These are phyloP conservation scores for Thalassiosira livingstoniorum DNA, from an alignment of 352 stramenopile species.

Conservation along the genomic window DNA sequence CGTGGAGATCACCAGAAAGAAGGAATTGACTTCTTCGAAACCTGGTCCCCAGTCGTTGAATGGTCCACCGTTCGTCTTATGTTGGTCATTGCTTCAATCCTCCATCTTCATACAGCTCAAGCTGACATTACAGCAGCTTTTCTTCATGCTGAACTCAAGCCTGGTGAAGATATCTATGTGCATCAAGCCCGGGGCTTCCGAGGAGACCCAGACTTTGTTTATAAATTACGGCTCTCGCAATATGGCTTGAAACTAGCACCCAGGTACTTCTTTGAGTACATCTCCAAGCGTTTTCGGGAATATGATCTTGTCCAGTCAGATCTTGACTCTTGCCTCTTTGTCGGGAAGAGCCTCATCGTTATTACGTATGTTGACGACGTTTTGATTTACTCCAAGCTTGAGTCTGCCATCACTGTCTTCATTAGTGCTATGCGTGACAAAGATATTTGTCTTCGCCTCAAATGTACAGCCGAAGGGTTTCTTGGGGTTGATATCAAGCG, in stretches of 20 bases:
- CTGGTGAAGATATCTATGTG: conserved; percentile 37
- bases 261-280: conserved; percentile 14
- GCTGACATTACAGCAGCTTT: conserved; percentile 41
- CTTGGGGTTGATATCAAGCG: conserved; percentile 61
- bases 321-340: conserved; percentile 60
- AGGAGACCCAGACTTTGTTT: conserved; percentile 14
- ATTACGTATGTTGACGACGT: conserved; percentile 64
- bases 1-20: too few species aligned
- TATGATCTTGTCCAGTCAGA: conserved; percentile 13
- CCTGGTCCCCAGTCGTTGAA: too few species aligned
- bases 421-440: conserved; percentile 39
- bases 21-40: too few species aligned
- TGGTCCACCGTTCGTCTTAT: too few species aligned
- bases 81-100: too few species aligned
- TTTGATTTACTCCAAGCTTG: conserved; percentile 34
- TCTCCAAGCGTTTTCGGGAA: not conserved
- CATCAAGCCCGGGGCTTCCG: conserved; percentile 37
- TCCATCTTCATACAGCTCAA: too few species aligned
- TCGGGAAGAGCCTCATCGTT: conserved; percentile 48
- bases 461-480: conserved; percentile 56
- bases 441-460: conserved; percentile 37
- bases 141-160: conserved; percentile 24
- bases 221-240: conserved; percentile 43
- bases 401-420: conserved; percentile 39
- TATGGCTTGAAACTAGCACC: conserved; percentile 47